Base-by-base conservation (phyloP, 306 rosid species). In the Morella rubra region DNA sequence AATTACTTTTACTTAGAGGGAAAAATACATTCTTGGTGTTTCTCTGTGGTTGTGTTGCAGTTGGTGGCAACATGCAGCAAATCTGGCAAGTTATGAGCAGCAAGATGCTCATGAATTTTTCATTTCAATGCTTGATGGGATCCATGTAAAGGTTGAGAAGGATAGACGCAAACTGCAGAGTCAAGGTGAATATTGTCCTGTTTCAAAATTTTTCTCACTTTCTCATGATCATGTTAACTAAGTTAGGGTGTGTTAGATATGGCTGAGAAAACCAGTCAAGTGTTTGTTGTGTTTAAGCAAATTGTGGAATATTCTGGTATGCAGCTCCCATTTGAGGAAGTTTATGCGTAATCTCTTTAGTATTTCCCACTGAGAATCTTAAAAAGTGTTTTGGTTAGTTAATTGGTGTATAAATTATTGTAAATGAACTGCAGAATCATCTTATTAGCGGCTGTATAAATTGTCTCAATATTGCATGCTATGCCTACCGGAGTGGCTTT, bases 1-100 rank as follows among this genome's bases (percentile, higher is more conserved):
- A 58, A 11, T 71, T 61, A n/a, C 14, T 15, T 49, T 72, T 53
- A 40, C 27, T 22, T 70, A 59, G 22, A 53, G 4, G 24, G 8
- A 32, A 73, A 5, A 45, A 42, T 73, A 42, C 62, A 71, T 77
- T 76, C 41, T 50, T 53, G 45, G 7, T 76, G 67, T 16, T 44
- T 67, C 47, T 3, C 50, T 71, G 60, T 55, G 73, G 58, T 70
- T 81, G 32, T 76, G 47, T 79, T 83, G 75, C 83, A 93, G 98
- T 81, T 95, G 99, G 99, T 95, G 99, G 99, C 99, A 92, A 32
- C 94, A 95, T 69, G 96, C 99, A 1, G 93, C 97, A 11, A 95
- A 91, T 85, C 89, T 92, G 75, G 97, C 99, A 44, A 91, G 93
- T 77, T 95, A 95, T 81, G 97, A 92, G 72, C 99, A 95, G 83